phyloP scores from a whole-genome alignment of 2,329 filamentous ascomycete genomes.

The Penicillium occitanis region DNA sequence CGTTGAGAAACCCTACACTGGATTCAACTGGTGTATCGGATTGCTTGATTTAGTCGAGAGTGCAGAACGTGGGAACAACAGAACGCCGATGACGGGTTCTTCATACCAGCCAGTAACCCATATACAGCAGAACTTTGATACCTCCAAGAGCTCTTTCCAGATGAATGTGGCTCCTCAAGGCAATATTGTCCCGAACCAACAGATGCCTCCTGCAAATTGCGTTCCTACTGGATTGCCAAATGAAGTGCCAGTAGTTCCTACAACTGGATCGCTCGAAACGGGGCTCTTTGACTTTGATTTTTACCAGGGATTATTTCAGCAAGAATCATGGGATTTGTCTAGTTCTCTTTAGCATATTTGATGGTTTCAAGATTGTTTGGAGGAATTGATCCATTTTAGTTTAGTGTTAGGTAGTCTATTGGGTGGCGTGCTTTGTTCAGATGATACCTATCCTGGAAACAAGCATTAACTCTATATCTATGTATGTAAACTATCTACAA shows the following conservation, averaged over 20 bases:
- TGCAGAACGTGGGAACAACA: not conserved
- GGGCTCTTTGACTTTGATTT: constrained; percentile 13
- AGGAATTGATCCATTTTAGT: not conserved
- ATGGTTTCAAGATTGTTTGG: not conserved
- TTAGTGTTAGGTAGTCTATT: not conserved
- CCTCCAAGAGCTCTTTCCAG: not conserved
- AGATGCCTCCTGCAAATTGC: not conserved
- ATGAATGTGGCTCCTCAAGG: not conserved
- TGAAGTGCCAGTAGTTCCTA: not conserved
- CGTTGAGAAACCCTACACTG: not conserved
- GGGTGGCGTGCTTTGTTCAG: not conserved
- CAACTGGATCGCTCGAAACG: not conserved
- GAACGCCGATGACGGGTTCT: not conserved
- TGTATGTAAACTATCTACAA: not conserved
- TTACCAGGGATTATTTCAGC: constrained; percentile 7
- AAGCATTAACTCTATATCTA: not conserved
- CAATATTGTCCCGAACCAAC: not conserved
- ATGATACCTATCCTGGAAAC: not conserved
- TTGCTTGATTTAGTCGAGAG: constrained; percentile 1
- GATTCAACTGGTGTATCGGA: not conserved
- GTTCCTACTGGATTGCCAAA: not conserved
- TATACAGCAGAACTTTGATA: constrained; percentile 1
- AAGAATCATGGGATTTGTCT: constrained; percentile 12
- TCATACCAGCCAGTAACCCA: not conserved
- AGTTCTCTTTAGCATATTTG: not conserved